phyloP scores from a whole-genome alignment of 2,329 filamentous ascomycete species.

The Curvularia lunata region DNA sequence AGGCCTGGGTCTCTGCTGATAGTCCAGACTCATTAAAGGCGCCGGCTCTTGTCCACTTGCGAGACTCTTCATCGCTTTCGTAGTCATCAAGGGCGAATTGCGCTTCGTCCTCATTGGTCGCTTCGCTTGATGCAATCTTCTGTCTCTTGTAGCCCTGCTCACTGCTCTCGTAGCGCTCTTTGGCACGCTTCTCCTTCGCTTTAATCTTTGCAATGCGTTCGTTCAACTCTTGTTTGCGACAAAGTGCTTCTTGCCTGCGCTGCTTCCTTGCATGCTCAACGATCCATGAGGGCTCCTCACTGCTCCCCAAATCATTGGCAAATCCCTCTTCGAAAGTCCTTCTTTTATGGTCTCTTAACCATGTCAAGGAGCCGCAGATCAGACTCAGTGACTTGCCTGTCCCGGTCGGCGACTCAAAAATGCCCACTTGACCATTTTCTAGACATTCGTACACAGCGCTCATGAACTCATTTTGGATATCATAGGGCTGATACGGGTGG shows the following conservation, averaged over 20 bases:
- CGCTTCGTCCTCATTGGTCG: slow-evolving; percentile 58
- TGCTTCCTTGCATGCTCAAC: slow-evolving; percentile 75
- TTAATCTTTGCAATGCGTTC: slow-evolving; percentile 69
- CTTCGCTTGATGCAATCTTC: slow-evolving; percentile 24
- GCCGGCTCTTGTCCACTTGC: slow-evolving; percentile 24
- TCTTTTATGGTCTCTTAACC: slow-evolving; percentile 84
- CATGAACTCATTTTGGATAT: slow-evolving; percentile 90
- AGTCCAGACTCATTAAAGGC: slow-evolving; percentile 56
- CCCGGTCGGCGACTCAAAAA: slow-evolving; percentile 93
- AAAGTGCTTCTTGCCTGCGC: slow-evolving; percentile 69
- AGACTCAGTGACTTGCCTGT: slow-evolving; percentile 91
- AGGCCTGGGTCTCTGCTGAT: slow-evolving; percentile 75
- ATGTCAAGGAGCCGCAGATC: slow-evolving; percentile 87
- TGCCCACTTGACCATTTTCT: slow-evolving; percentile 79
- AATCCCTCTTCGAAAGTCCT: slow-evolving; percentile 61
- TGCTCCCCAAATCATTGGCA: slow-evolving; percentile 55
- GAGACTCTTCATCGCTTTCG: slow-evolving; percentile 65
- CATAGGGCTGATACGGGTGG: slow-evolving; percentile 86
- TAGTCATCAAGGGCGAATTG: slow-evolving; percentile 80
- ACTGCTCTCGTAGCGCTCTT: slow-evolving; percentile 58
- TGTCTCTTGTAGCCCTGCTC: slow-evolving; percentile 57
- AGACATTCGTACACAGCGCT: slow-evolving; percentile 78
- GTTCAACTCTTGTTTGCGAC: slow-evolving; percentile 75
- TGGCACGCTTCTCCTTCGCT: slow-evolving; percentile 66
- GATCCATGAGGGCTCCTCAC: slow-evolving; percentile 85